Evolutionary conservation across 305 asterid genomes (phyloP).

Genomic region (Fraxinus sp.): DNA sequence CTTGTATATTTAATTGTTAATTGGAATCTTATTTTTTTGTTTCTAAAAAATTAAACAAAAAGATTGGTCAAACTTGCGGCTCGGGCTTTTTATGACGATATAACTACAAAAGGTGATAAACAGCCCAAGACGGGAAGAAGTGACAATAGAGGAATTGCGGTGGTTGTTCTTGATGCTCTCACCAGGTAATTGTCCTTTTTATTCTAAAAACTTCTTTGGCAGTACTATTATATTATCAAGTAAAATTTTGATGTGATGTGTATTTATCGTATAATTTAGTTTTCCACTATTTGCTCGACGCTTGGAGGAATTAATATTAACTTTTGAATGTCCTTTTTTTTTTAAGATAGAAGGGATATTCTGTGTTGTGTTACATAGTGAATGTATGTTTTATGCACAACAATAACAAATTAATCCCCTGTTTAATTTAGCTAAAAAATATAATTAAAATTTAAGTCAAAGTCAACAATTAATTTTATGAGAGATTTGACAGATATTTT

Average conservation of each 20-base stretch:
- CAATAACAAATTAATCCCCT: neutral
- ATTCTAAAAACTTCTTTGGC: neutral
- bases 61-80: conserved; percentile 92
- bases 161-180: conserved; percentile 85
- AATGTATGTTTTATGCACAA: neutral
- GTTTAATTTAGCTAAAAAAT: neutral
- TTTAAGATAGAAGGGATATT: neutral
- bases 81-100: conserved; percentile 82
- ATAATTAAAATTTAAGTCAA: no score
- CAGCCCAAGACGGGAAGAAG: conserved; percentile 75
- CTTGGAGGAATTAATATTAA: neutral
- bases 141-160: conserved; percentile 85
- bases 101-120: conserved; percentile 72
- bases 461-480: no score
- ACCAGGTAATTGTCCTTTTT: conserved; percentile 48
- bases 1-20: neutral
- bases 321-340: neutral
- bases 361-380: neutral
- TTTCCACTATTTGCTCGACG: neutral
- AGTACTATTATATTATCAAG: neutral
- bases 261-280: neutral
- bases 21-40: neutral
- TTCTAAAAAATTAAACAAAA: conserved; percentile 4
- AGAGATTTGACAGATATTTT: neutral
- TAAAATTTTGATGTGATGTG: neutral